Base-by-base conservation (phyloP, 768 basidiomycete species). In the Pleurotus platypus region DNA sequence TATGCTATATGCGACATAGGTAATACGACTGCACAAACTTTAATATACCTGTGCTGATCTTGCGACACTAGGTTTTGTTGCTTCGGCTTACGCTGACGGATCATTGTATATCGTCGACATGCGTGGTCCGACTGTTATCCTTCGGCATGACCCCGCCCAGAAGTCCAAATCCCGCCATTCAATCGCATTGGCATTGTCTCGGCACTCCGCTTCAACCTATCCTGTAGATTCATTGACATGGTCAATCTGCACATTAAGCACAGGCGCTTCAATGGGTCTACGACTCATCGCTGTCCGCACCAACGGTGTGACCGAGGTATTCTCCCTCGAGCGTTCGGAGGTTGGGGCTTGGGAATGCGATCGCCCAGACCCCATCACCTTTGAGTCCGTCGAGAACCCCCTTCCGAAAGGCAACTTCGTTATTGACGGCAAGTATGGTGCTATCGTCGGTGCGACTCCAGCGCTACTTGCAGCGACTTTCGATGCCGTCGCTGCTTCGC, bases 1-100 rank as follows among this genome's bases (percentile, higher is more conserved):
- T 82, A 78, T 64, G 84, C 87, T 5, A 67, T 90, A 11, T 86
- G 86, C 9, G 86, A 92, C 66, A 81, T 90, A 48, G 93, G 93
- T 88, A 58, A 64, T 79, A 30, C 11, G 35, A 11, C 30, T 35
- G 8, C 27, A 26, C 18, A 9, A 38, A 30, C 18, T 20, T 15
- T 6, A 13, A 45, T 9, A 7, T 30, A 13, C 13, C 39, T 18
- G 5, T 40, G 16, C 24, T 13, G 9, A 16, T 46, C 37, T n/a
- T 50, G 50, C 50, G 20, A 30, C 9, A 5, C 45, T 59, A 92
- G 92, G 90, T 4, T 92, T 95, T 68, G 69, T 92, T 45, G 90
- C 92, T 1, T 77, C 86, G 2, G 84, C 87, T 2, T 92, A 88
- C 66, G 65, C 69, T 4, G 79, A 81, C 48, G 85, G 83, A 1